Evolutionary conservation across 208 protist species (phyloP).

Genomic region (Paratrypanosoma confusum): DNA sequence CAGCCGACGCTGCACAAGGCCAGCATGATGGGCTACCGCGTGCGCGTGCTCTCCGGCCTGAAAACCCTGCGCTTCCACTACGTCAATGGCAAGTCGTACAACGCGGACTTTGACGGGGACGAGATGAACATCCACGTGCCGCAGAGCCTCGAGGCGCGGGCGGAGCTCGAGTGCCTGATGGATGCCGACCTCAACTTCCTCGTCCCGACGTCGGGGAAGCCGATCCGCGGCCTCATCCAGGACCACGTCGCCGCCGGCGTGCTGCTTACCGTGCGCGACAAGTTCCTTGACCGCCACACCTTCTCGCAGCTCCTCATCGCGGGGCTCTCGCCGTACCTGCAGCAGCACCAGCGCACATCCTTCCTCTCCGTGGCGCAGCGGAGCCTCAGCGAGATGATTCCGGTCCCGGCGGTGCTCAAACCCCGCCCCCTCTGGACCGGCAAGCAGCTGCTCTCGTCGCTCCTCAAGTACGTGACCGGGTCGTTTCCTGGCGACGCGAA

Average conservation of each 20-base stretch:
- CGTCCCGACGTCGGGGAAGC: slow-evolving; percentile 91
- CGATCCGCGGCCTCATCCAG: slow-evolving; percentile 99
- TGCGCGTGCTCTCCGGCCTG: slow-evolving; percentile 89
- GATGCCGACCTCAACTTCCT: slow-evolving; percentile 96
- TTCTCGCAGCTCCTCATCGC: slow-evolving; percentile 93
- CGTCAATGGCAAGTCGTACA: slow-evolving; percentile 99
- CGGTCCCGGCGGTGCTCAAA: slow-evolving; percentile 91
- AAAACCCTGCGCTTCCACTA: slow-evolving; percentile 99
- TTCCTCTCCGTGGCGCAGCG: slow-evolving; percentile 10
- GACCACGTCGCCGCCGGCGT: slow-evolving; percentile 98
- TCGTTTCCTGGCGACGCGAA: slow-evolving; percentile 12
- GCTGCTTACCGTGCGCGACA: slow-evolving; percentile 93
- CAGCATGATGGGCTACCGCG: slow-evolving; percentile 97
- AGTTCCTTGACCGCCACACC: slow-evolving; percentile 89
- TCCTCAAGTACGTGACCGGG: slow-evolving; percentile 73
- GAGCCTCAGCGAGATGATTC: slow-evolving; percentile 66
- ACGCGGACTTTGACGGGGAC: slow-evolving; percentile 99
- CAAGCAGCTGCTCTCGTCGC: slow-evolving; percentile 95
- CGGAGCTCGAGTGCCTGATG: slow-evolving; percentile 94
- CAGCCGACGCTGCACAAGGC: slow-evolving; percentile 99
- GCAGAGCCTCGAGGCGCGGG: slow-evolving; percentile 89
- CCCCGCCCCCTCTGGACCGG: slow-evolving; percentile 94
- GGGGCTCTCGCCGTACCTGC: slow-evolving; percentile 72
- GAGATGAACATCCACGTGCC: slow-evolving; percentile 99
- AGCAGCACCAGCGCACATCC: slow-evolving; percentile 26